These are phyloP conservation scores for Candida qinlingensis DNA, from an alignment of 805 yeast genomes.

Conservation along the genomic window DNA sequence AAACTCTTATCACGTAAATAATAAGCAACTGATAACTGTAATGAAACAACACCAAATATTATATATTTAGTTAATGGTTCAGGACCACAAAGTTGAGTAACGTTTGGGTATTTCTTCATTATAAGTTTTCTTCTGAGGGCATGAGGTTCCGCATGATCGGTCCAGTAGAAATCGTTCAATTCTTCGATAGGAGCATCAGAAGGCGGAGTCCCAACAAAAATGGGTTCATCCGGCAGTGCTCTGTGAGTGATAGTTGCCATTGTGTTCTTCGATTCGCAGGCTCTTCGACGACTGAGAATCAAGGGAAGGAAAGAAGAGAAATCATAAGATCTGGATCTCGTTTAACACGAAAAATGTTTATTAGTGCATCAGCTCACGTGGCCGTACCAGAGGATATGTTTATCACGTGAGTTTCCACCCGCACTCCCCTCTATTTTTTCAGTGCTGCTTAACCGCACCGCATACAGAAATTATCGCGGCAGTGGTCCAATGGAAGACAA, in stretches of 20 bases:
- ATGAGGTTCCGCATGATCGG: slow-evolving; percentile 78
- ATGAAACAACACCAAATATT: slow-evolving; percentile 53
- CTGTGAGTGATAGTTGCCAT: slow-evolving; percentile 27
- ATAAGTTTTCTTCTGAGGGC: slow-evolving; percentile 67
- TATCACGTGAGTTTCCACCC: too few relatives aligned
- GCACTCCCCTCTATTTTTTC: too few relatives aligned
- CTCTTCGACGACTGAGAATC: background rate
- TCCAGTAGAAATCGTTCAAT: slow-evolving; percentile 75
- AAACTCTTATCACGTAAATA: slow-evolving; percentile 51
- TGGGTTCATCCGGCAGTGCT: slow-evolving; percentile 20
- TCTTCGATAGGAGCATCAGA: slow-evolving; percentile 27
- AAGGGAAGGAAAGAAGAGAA: background rate
- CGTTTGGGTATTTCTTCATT: slow-evolving; percentile 70
- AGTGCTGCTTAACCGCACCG: background rate
- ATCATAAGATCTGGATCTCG: background rate
- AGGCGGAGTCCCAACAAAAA: slow-evolving; percentile 28
- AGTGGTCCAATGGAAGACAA: background rate
- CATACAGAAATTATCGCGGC: background rate
- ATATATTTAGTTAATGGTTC: slow-evolving; percentile 85
- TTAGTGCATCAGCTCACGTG: background rate
- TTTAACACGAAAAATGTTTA: too few relatives aligned
- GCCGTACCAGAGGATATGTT: background rate
- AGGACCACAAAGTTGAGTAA: slow-evolving; percentile 73
- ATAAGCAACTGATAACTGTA: slow-evolving; percentile 67
- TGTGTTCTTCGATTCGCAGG: slow-evolving; percentile 12